Evolutionary conservation across 345 rosid species (phyloP).

Genomic region (Eucalyptus sideroxylon): DNA sequence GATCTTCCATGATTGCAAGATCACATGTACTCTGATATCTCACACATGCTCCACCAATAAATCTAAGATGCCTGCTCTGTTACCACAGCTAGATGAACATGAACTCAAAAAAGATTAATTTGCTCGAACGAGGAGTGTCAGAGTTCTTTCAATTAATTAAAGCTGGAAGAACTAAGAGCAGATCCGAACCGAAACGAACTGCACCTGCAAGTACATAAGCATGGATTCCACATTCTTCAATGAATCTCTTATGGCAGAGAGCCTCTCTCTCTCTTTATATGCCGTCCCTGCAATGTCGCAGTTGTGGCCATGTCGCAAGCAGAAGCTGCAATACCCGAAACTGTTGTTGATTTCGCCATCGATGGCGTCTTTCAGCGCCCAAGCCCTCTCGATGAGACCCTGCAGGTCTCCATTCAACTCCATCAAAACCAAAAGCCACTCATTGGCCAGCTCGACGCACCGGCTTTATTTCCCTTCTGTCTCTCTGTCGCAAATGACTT

Average conservation of each 20-base stretch:
- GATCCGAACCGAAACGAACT: neutral
- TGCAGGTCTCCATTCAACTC: constrained; percentile 11
- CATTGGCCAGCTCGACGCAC: neutral
- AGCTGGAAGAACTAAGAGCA: neutral
- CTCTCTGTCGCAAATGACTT: neutral
- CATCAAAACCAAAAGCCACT: neutral
- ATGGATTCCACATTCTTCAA: constrained; percentile 7
- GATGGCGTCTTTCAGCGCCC: constrained; percentile 13
- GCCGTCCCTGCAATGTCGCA: constrained; percentile 3
- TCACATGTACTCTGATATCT: neutral
- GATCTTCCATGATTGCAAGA: neutral
- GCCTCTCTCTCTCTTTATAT: constrained; percentile 10
- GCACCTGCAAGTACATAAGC: constrained; percentile 19
- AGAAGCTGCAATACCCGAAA: constrained; percentile 10
- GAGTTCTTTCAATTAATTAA: neutral
- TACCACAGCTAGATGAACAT: neutral
- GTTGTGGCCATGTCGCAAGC: constrained; percentile 6
- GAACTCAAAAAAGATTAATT: neutral
- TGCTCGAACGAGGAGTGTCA: neutral
- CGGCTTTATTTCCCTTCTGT: neutral
- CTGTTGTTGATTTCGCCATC: constrained; percentile 1
- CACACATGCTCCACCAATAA: neutral
- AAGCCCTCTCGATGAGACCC: constrained; percentile 14
- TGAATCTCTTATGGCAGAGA: constrained; percentile 20
- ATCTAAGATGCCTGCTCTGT: neutral